Evolutionary conservation across 2,329 filamentous ascomycete species (phyloP).

Genomic region (Lachnellula hyalina): DNA sequence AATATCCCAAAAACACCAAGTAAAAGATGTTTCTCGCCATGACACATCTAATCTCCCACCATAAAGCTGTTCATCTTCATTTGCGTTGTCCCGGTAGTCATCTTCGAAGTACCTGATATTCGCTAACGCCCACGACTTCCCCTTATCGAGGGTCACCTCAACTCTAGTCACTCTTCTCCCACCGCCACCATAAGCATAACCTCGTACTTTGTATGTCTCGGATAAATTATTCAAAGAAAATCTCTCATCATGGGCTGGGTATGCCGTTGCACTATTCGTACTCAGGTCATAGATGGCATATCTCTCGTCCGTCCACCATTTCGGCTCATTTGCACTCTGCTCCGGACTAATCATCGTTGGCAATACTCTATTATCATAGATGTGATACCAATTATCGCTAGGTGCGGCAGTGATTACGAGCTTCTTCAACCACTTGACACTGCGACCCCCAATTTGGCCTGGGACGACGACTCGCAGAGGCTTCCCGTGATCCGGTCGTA

Average conservation of each 20-base stretch:
- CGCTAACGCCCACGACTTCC: conserved; percentile 72
- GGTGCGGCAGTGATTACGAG: conserved; percentile 72
- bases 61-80: conserved; percentile 59
- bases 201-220: conserved; percentile 59
- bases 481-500: conserved; percentile 80
- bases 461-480: conserved; percentile 80
- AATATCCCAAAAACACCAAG: conserved; percentile 89
- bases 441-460: conserved; percentile 85
- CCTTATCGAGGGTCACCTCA: conserved; percentile 78
- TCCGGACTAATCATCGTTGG: conserved; percentile 84
- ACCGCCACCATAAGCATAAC: conserved; percentile 86
- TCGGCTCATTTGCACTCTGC: conserved; percentile 64
- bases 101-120: conserved; percentile 82
- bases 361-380: conserved; percentile 86
- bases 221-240: conserved; percentile 45
- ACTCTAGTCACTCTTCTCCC: conserved; percentile 78
- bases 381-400: conserved; percentile 93
- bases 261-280: conserved; percentile 76
- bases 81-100: conserved; percentile 60
- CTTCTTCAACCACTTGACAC: conserved; percentile 86
- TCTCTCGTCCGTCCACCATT: conserved; percentile 82
- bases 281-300: conserved; percentile 93
- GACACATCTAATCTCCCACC: conserved; percentile 75
- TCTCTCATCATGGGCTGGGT: conserved; percentile 72
- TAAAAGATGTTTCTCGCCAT: conserved; percentile 77